phyloP scores from a whole-genome alignment of 2,329 filamentous ascomycete species.

The Neofusicoccum umdonicola region DNA sequence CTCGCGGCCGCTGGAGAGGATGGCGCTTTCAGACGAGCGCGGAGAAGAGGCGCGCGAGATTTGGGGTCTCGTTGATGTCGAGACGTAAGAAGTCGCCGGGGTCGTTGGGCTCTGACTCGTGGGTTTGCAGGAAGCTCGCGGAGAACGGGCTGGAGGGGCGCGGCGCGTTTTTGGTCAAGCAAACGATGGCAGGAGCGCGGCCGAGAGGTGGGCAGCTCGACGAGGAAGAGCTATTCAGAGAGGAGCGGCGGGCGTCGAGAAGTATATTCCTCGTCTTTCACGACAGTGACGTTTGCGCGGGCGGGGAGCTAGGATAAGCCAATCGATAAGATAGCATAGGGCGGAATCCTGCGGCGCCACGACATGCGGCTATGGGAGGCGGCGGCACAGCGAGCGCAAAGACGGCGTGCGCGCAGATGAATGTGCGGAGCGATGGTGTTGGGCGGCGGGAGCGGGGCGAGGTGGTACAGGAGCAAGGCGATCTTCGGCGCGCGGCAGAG shows the following conservation, averaged over 20 bases:
- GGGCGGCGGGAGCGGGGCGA: background rate
- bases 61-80: background rate
- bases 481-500: background rate
- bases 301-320: constrained; percentile 3
- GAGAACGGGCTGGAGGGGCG: background rate
- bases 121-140: background rate
- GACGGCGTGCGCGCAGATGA: background rate
- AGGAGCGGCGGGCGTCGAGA: too few species aligned
- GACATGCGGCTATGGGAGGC: background rate
- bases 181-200: background rate
- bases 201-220: background rate
- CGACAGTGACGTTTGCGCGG: background rate
- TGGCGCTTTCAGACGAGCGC: background rate
- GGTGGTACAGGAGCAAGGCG: background rate
- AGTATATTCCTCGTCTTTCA: background rate
- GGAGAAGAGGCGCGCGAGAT: background rate
- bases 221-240: background rate
- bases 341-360: constrained; percentile 10
- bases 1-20: too few species aligned
- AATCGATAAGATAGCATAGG: constrained; percentile 13
- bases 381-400: background rate
- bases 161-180: background rate
- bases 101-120: constrained; percentile 6
- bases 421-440: background rate
- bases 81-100: background rate